Evolutionary conservation across 805 yeast genomes (phyloP).

Genomic region (Cyberlindnera misumaiensis): DNA sequence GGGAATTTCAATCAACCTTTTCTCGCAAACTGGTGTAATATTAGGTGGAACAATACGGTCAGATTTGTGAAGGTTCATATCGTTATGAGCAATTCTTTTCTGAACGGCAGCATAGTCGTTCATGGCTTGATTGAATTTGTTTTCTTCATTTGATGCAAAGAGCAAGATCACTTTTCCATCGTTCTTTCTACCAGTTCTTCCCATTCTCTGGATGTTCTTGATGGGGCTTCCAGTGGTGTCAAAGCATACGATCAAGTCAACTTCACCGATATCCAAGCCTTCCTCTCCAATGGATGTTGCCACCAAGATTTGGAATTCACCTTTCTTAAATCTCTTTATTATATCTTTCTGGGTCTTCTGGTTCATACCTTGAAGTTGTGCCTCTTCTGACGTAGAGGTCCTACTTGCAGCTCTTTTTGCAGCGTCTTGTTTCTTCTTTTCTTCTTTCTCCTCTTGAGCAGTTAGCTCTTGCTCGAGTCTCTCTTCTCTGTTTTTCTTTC

Average conservation of each 20-base stretch:
- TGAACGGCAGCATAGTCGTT: slow-evolving; percentile 78
- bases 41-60: slow-evolving; percentile 64
- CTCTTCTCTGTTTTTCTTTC: slow-evolving; percentile 28
- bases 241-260: slow-evolving; percentile 85
- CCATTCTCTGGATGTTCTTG: slow-evolving; percentile 92
- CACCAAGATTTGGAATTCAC: slow-evolving; percentile 71
- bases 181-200: slow-evolving; percentile 94
- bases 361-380: slow-evolving; percentile 79
- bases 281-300: slow-evolving; percentile 99
- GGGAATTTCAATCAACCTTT: slow-evolving; percentile 56
- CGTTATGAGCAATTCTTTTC: slow-evolving; percentile 49
- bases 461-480: slow-evolving; percentile 27
- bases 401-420: slow-evolving; percentile 32
- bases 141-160: slow-evolving; percentile 69
- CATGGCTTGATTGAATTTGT: slow-evolving; percentile 79
- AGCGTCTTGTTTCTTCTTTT: slow-evolving; percentile 26
- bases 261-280: slow-evolving; percentile 97
- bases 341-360: slow-evolving; percentile 82
- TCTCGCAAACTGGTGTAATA: slow-evolving; percentile 49
- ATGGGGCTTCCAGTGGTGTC: slow-evolving; percentile 94
- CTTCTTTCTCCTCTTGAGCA: slow-evolving; percentile 25
- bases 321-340: slow-evolving; percentile 65
- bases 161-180: slow-evolving; percentile 77
- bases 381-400: slow-evolving; percentile 64
- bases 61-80: slow-evolving; percentile 36